A percentile compares a stretch with the other conserved stretches of the same genome.
These are phyloP conservation scores for Secale cereale DNA, from an alignment of 176 grass and related monocot species.

Conservation along the genomic window DNA sequence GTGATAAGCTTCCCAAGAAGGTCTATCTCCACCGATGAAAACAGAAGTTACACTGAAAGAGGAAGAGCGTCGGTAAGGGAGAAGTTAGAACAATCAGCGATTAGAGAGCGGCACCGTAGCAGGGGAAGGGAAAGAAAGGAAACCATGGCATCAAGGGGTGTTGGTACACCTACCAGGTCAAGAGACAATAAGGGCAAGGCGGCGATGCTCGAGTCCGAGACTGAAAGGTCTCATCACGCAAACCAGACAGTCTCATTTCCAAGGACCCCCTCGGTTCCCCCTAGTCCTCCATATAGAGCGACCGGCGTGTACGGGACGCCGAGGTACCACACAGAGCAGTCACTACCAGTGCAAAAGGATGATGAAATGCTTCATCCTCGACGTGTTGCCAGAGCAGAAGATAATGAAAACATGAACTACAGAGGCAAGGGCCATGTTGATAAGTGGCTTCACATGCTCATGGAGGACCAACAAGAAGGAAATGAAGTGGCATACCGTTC, in stretches of 20 bases:
- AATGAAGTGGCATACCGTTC: background rate
- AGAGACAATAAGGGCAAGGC: conserved; percentile 24
- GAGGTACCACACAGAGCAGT: conserved; percentile 20
- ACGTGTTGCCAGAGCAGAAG: conserved; percentile 28
- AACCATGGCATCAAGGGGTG: conserved; percentile 4
- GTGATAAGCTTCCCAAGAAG: conserved; percentile 42
- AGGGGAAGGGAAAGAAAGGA: conserved; percentile 32
- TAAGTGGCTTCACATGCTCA: conserved; percentile 73
- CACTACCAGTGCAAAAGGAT: conserved; percentile 15
- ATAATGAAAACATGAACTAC: conserved; percentile 44
- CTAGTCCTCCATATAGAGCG: conserved; percentile 41
- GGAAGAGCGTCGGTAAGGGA: conserved; percentile 23
- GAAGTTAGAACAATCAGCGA: conserved; percentile 48
- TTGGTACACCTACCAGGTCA: conserved; percentile 27
- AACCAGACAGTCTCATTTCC: conserved; percentile 30
- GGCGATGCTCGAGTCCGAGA: background rate
- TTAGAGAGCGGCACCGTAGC: conserved; percentile 20
- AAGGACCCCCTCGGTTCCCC: conserved; percentile 32
- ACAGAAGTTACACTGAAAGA: conserved; percentile 25
- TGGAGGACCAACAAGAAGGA: conserved; percentile 46
- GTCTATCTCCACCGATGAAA: conserved; percentile 9
- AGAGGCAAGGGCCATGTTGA: conserved; percentile 64
- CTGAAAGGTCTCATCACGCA: conserved; percentile 17
- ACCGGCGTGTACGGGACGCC: background rate
- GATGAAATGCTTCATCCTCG: background rate